Percentiles rank a stretch among this genome's conserved stretches.
These are phyloP conservation scores for Boletus rufocinnamomeus DNA, from an alignment of 768 basidiomycete species.

Conservation along the genomic window DNA sequence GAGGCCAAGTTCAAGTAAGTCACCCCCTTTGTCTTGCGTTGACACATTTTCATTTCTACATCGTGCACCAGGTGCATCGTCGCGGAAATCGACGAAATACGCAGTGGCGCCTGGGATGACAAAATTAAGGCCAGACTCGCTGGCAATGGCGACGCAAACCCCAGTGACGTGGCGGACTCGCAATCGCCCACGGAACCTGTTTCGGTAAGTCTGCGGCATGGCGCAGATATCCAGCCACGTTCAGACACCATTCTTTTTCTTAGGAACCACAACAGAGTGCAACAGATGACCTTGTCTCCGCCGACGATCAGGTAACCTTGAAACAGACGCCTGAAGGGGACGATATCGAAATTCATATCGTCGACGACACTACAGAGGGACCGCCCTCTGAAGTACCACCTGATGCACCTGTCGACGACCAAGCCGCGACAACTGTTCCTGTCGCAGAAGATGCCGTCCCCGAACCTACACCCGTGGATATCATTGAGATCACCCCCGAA, in stretches of 20 bases:
- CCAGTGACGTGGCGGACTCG: constrained; percentile 1
- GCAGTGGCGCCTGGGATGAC: constrained; percentile 64
- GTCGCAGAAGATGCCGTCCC: constrained; percentile 10
- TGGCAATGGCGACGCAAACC: constrained; percentile 8
- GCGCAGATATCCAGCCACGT: neutral
- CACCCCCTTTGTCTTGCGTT: neutral
- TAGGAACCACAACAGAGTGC: constrained; percentile 15
- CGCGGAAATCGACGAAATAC: constrained; percentile 76
- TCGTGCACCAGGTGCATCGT: constrained; percentile 52
- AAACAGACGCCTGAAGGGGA: constrained; percentile 5
- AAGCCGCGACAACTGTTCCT: neutral
- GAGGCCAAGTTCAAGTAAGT: constrained; percentile 78
- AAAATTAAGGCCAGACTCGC: constrained; percentile 43
- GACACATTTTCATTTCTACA: neutral
- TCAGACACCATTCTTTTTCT: neutral
- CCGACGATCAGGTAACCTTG: constrained; percentile 4
- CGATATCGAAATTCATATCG: neutral
- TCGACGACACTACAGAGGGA: constrained; percentile 11
- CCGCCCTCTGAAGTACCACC: neutral
- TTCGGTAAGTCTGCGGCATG: constrained; percentile 13
- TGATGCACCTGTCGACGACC: constrained; percentile 8
- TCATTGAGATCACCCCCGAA: constrained; percentile 10
- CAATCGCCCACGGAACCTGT: neutral
- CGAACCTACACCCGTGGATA: constrained; percentile 9
- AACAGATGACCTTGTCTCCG: constrained; percentile 3